Conservation (phyloP, 495 filamentous ascomycete genomes). For the Penicillium pulvis region DNA sequence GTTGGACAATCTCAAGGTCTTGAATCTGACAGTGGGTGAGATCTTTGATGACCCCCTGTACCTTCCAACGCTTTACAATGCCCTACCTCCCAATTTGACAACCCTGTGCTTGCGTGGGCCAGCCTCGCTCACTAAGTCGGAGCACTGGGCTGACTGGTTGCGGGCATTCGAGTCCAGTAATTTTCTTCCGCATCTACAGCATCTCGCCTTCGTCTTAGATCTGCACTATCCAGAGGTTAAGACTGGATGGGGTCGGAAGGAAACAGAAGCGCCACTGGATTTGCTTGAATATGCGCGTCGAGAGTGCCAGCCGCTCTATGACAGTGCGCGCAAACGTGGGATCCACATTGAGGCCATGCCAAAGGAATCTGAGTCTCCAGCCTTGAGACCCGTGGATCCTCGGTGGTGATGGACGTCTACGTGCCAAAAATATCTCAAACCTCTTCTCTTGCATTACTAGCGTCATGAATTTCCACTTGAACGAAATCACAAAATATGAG, state of each 20-base stretch:
- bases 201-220: constrained; percentile 26
- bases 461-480: not conserved
- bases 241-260: not conserved
- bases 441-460: not conserved
- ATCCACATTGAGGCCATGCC: constrained; percentile 14
- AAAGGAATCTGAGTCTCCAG: not conserved
- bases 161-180: constrained; percentile 13
- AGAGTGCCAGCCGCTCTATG: constrained; percentile 23
- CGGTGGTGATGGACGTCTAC: not conserved
- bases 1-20: constrained; percentile 19
- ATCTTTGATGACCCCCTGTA: constrained; percentile 19
- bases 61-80: constrained; percentile 20
- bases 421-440: not conserved
- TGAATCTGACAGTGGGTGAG: constrained; percentile 28
- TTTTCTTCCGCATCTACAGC: constrained; percentile 23
- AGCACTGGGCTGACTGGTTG: constrained; percentile 26
- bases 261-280: constrained; percentile 9
- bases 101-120: constrained; percentile 28
- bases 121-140: constrained; percentile 17
- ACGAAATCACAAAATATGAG: not conserved
- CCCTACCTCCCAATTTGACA: constrained; percentile 22
- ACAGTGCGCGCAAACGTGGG: constrained; percentile 14
- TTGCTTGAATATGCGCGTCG: constrained; percentile 15
- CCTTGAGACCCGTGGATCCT: not conserved
- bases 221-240: constrained; percentile 14